Evolutionary conservation across 768 basidiomycete species (phyloP), one percentile per base, ranked within the genome.

Genomic region (Candolleomyces aberdarensis): DNA sequence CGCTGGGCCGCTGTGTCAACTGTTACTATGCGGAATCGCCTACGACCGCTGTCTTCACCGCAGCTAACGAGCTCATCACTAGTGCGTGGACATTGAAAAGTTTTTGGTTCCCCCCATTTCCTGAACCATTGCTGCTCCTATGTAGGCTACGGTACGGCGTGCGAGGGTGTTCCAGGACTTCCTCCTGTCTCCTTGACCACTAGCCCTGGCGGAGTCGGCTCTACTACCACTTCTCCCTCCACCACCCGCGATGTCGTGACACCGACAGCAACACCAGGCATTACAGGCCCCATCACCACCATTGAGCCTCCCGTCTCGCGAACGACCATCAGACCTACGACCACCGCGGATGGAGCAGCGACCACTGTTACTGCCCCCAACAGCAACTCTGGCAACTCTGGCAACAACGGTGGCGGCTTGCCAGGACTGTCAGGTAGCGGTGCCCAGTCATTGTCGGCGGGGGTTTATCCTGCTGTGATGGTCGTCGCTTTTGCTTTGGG

Each of bases 1-100:
- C 61, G 17, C 63, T 77, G 8, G 66, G 72, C 32, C 56, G 40
- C 5, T 78, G 77, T 53, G 65, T 77, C 31, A 69, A 73, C 48
- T 78, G 75, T 53, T 57, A 70, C 5, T 62, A 67, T 11, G 54
- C 53, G 1, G 31, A 60, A 6, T 64, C 59, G 17, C 66, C 71
- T 0, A 65, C 64, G 1, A 31, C 31, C 3, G 31, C 51, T 2
- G 53, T 57, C 2, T 62, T 69, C 17, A 32, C 55, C 7, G 7
- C 61, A 14, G 73, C 69, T 7, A 69, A 73, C 43, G 41, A 58
- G n/a, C 56, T 73, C 31, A 59, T 71, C 32, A 53, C 64, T 43
- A 50, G 75, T 77, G 41, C 47, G 74, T 58, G 10, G 10, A 19
- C 52, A 26, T n/a, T 32, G 13, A 39, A 56, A 31, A 46, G 26